Percentiles rank a stretch among this genome's conserved stretches.
Evolutionary conservation across 108 stramenopile genomes (phyloP).

Genomic region (Stephanodiscus minutulus): DNA sequence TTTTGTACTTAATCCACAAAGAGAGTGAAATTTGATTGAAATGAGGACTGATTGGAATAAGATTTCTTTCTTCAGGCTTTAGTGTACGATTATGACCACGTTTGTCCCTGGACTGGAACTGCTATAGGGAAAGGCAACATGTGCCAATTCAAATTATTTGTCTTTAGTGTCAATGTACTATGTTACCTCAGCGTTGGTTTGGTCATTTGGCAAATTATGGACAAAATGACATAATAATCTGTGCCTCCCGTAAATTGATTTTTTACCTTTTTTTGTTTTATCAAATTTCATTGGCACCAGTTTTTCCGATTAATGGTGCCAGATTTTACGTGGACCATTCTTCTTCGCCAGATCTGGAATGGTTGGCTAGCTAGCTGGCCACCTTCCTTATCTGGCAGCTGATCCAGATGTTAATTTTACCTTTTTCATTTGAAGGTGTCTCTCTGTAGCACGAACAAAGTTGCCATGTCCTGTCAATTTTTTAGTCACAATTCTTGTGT

Average conservation of each 20-base stretch:
- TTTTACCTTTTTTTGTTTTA: not conserved
- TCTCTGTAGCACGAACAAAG: no score
- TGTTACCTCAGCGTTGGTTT: constrained; percentile 85
- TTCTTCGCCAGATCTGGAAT: no score
- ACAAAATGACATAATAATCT: constrained; percentile 20
- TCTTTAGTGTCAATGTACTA: constrained; percentile 81
- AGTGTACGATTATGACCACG: constrained; percentile 86
- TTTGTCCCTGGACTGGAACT: constrained; percentile 89
- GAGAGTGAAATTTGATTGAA: not conserved
- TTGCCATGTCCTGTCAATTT: no score
- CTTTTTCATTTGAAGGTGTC: no score
- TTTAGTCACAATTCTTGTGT: no score
- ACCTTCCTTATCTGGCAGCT: no score
- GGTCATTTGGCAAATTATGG: constrained; percentile 47
- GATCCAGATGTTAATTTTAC: no score
- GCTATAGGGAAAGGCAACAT: constrained; percentile 80
- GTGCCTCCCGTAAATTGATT: not conserved
- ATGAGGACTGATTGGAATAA: not conserved
- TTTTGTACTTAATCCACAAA: not conserved
- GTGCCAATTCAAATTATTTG: constrained; percentile 80
- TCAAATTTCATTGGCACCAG: no score
- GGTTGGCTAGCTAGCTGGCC: no score
- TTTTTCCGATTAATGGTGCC: no score
- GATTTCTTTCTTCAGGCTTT: constrained; percentile 40
- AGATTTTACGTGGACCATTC: no score